These are phyloP conservation scores for Crithidia expoeki DNA, from an alignment of 208 protist species.

Conservation along the genomic window DNA sequence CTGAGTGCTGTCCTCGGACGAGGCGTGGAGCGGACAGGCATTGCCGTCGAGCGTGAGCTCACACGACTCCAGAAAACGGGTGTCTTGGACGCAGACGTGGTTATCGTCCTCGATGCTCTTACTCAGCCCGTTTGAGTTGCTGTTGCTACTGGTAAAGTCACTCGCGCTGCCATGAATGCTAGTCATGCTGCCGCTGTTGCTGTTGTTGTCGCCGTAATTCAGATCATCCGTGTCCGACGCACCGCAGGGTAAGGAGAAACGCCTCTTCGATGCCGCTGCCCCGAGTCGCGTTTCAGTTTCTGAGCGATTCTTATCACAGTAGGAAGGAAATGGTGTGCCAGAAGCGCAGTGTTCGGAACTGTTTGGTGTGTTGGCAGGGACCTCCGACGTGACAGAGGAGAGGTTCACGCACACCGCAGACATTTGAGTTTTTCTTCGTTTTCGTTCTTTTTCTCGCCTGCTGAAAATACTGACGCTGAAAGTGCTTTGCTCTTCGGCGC, in stretches of 20 bases:
- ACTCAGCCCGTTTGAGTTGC: background rate
- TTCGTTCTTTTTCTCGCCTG: no score
- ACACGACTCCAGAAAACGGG: background rate
- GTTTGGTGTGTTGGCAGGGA: background rate
- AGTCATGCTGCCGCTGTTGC: background rate
- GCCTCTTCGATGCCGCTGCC: background rate
- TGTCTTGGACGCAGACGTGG: background rate
- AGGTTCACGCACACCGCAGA: background rate
- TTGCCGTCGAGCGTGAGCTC: background rate
- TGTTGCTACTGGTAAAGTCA: background rate
- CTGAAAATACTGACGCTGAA: no score
- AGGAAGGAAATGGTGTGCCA: background rate
- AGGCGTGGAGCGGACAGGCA: background rate
- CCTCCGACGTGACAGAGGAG: background rate
- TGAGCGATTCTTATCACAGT: background rate
- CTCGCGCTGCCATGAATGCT: slow-evolving; percentile 1
- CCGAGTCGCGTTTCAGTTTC: background rate
- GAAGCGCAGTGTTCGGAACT: background rate
- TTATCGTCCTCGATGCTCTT: slow-evolving; percentile 6
- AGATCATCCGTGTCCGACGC: background rate
- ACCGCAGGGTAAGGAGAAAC: background rate
- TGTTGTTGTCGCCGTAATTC: background rate
- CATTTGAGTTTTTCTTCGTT: no score
- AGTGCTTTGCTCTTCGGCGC: no score
- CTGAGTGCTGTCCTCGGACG: background rate